A percentile compares a stretch with the other conserved stretches of the same genome.
These are phyloP conservation scores for Cordyceps tenuipes DNA, from an alignment of 2,329 filamentous ascomycete genomes.

Conservation along the genomic window DNA sequence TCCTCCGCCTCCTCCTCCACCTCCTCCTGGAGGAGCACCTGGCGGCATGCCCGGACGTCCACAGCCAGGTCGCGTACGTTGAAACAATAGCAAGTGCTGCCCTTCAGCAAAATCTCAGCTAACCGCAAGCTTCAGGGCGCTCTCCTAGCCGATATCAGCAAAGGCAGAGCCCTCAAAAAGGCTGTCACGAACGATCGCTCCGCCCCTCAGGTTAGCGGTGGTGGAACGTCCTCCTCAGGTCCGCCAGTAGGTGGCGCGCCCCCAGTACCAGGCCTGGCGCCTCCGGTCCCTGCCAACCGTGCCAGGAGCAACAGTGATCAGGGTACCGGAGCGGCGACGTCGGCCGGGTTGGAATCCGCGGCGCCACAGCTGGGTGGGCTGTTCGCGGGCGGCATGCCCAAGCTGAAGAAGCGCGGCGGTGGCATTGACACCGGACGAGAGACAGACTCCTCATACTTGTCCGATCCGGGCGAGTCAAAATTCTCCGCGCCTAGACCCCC, in stretches of 20 bases:
- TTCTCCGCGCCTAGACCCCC: constrained; percentile 39
- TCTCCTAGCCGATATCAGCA: constrained; percentile 77
- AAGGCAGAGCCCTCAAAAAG: constrained; percentile 74
- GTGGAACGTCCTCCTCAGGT: constrained; percentile 32
- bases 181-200: constrained; percentile 88
- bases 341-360: constrained; percentile 35
- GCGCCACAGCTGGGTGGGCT: constrained; percentile 79
- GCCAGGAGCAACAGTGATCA: constrained; percentile 79
- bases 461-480: constrained; percentile 54
- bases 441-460: constrained; percentile 62
- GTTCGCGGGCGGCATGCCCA: constrained; percentile 92
- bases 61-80: constrained; percentile 53
- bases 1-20: constrained; percentile 58
- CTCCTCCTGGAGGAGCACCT: constrained; percentile 36
- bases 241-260: constrained; percentile 68
- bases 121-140: constrained; percentile 53
- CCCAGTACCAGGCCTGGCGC: constrained; percentile 69
- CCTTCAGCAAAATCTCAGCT: background rate
- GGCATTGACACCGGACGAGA: constrained; percentile 60
- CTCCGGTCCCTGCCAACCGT: constrained; percentile 62
- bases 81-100: background rate
- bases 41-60: constrained; percentile 51
- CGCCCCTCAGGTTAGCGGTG: constrained; percentile 53
- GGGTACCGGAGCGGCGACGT: constrained; percentile 35
- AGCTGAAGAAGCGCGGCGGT: constrained; percentile 79